These are phyloP conservation scores for Stemphylium beticola DNA, from an alignment of 2,329 filamentous ascomycete species.

Conservation along the genomic window DNA sequence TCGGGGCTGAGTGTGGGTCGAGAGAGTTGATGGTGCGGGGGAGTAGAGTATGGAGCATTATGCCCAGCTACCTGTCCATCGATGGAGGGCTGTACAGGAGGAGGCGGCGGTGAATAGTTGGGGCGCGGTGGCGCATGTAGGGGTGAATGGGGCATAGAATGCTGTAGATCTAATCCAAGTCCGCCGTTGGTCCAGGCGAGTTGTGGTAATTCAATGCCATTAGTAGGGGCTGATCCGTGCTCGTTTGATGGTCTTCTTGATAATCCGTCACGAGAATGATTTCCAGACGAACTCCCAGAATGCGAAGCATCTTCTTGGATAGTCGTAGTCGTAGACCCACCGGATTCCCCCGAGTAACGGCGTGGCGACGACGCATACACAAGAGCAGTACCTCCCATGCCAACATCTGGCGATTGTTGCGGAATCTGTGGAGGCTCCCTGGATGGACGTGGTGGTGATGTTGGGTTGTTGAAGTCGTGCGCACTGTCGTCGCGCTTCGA, in stretches of 20 bases:
- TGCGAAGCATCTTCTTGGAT: slow-evolving; percentile 43
- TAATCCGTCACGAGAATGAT: slow-evolving; percentile 37
- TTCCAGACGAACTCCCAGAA: slow-evolving; percentile 41
- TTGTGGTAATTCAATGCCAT: slow-evolving; percentile 43
- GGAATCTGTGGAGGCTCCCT: slow-evolving; percentile 27
- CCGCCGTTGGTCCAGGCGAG: slow-evolving; percentile 47
- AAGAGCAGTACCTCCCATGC: slow-evolving; percentile 45
- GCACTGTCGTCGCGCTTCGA: slow-evolving; percentile 16
- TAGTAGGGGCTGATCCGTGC: slow-evolving; percentile 31
- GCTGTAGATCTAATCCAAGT: slow-evolving; percentile 54
- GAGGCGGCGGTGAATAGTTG: slow-evolving; percentile 56
- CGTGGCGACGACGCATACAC: slow-evolving; percentile 45
- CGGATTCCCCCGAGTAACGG: slow-evolving; percentile 44
- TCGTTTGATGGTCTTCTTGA: slow-evolving; percentile 46
- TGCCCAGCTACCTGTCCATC: slow-evolving; percentile 18
- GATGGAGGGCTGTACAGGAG: slow-evolving; percentile 34
- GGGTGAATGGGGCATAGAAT: slow-evolving; percentile 34
- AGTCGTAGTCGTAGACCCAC: slow-evolving; percentile 39
- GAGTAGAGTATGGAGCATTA: slow-evolving; percentile 17
- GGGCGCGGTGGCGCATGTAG: slow-evolving; percentile 49
- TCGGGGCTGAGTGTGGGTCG: slow-evolving; percentile 18
- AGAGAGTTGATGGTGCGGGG: slow-evolving; percentile 18
- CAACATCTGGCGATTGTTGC: slow-evolving; percentile 32
- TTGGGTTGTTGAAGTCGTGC: slow-evolving; percentile 16
- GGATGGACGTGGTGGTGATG: slow-evolving; percentile 19